Conservation (phyloP, 1,139 yeast genomes). For the Debaryomycetaceae sp. region DNA sequence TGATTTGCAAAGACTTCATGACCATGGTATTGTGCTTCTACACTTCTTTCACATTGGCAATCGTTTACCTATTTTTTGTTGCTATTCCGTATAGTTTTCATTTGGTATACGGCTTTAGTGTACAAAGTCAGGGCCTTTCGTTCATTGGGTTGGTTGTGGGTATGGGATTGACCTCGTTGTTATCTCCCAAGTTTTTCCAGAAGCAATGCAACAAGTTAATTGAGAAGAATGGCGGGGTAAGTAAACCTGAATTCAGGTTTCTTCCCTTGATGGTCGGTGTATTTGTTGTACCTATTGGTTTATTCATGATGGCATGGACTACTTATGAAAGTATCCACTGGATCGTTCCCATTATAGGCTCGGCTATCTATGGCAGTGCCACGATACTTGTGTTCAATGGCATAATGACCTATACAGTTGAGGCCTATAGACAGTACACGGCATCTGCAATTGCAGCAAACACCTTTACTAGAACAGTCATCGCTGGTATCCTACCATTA, state of each 20-base stretch:
- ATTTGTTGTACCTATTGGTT: slow-evolving; percentile 32
- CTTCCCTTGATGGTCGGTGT: slow-evolving; percentile 37
- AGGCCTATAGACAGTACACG: slow-evolving; percentile 37
- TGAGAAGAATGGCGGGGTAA: slow-evolving; percentile 25
- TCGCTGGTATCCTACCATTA: slow-evolving; percentile 38
- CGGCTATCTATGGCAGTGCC: slow-evolving; percentile 34
- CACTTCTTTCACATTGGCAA: slow-evolving; percentile 57
- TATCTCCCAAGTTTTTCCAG: slow-evolving; percentile 20
- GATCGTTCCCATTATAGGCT: slow-evolving; percentile 40
- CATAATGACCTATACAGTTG: slow-evolving; percentile 37
- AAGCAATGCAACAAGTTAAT: slow-evolving; percentile 19
- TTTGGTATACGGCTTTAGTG: slow-evolving; percentile 42
- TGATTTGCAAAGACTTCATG: slow-evolving; percentile 60
- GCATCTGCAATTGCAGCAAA: slow-evolving; percentile 43
- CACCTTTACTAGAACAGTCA: slow-evolving; percentile 33
- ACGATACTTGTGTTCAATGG: slow-evolving; percentile 39
- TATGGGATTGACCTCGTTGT: slow-evolving; percentile 25
- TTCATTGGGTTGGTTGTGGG: slow-evolving; percentile 55
- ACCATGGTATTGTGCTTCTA: slow-evolving; percentile 57
- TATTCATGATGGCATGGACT: slow-evolving; percentile 41
- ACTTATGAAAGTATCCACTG: slow-evolving; percentile 33
- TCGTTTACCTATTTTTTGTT: slow-evolving; percentile 60
- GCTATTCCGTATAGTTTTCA: slow-evolving; percentile 57
- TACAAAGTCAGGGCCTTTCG: slow-evolving; percentile 41
- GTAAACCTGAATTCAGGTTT: slow-evolving; percentile 36